These are phyloP conservation scores for Pochonia chlamydosporia DNA, from an alignment of 2,329 filamentous ascomycete species.

Conservation along the genomic window DNA sequence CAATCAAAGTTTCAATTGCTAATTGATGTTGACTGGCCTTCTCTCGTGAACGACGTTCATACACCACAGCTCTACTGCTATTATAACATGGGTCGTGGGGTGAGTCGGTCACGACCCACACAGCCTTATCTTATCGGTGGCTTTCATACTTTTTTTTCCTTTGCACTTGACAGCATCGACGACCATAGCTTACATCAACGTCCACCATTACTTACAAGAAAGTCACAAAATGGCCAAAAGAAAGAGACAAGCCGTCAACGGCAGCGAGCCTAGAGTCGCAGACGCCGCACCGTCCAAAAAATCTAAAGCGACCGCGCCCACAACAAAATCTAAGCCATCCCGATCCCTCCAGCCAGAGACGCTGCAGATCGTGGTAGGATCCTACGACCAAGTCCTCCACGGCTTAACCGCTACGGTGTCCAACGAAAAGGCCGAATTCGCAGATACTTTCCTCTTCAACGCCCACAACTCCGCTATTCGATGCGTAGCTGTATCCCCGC, in stretches of 20 bases:
- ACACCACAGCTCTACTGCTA: no score
- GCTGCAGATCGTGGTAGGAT: constrained; percentile 88
- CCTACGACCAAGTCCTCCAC: constrained; percentile 89
- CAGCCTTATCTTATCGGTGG: constrained; percentile 8
- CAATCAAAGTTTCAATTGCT: neutral
- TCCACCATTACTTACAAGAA: neutral
- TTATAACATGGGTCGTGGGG: no score
- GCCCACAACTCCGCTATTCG: constrained; percentile 87
- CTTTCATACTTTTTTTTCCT: constrained; percentile 4
- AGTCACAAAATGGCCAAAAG: constrained; percentile 39
- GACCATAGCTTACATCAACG: neutral
- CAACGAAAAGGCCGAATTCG: constrained; percentile 54
- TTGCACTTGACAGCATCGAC: neutral
- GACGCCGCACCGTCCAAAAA: constrained; percentile 26
- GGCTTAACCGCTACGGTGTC: constrained; percentile 73
- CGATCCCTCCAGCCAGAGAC: constrained; percentile 34
- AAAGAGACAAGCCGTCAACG: constrained; percentile 36
- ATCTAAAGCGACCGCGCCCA: constrained; percentile 16
- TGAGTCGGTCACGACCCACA: no score
- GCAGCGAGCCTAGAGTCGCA: constrained; percentile 16
- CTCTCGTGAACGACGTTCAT: no score
- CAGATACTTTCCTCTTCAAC: constrained; percentile 93
- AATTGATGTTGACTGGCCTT: no score
- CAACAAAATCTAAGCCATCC: constrained; percentile 12
- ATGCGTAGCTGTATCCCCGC: constrained; percentile 78